Conservation (phyloP, 2,329 filamentous ascomycete genomes). For the Colletotrichum cereale region DNA sequence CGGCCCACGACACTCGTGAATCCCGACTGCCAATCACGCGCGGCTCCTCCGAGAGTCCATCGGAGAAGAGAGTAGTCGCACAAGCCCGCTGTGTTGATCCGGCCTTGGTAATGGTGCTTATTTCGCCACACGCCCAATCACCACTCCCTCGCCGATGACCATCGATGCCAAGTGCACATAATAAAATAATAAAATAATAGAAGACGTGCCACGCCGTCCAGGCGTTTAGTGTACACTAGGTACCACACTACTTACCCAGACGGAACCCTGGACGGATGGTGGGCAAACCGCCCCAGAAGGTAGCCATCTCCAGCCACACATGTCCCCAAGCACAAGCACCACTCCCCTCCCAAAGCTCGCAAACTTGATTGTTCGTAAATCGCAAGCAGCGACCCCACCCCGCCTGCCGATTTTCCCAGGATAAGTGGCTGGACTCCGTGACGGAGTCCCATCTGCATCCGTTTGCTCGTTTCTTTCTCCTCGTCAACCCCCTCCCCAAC, state of each 20-base stretch:
- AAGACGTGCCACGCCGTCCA: neutral
- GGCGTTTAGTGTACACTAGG: too few species aligned
- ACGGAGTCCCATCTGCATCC: neutral
- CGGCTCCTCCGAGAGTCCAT: neutral
- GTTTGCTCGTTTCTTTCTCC: neutral
- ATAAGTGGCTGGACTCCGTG: neutral
- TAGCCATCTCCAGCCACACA: constrained; percentile 8
- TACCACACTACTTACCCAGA: too few species aligned
- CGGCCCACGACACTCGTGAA: neutral
- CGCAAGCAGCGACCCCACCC: neutral
- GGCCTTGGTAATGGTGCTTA: neutral
- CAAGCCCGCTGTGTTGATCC: neutral
- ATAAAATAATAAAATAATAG: neutral
- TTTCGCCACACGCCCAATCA: neutral
- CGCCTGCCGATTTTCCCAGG: neutral
- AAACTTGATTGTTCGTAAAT: neutral
- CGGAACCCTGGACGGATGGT: neutral
- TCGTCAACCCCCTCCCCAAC: neutral
- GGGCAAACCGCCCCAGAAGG: neutral
- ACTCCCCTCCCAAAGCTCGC: neutral
- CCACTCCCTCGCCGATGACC: neutral
- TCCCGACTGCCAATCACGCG: neutral
- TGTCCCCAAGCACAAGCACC: neutral
- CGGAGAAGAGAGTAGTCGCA: neutral
- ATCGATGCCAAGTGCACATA: neutral